Base-by-base conservation (phyloP, 176 grass and related monocot species). In the Canna indica region DNA sequence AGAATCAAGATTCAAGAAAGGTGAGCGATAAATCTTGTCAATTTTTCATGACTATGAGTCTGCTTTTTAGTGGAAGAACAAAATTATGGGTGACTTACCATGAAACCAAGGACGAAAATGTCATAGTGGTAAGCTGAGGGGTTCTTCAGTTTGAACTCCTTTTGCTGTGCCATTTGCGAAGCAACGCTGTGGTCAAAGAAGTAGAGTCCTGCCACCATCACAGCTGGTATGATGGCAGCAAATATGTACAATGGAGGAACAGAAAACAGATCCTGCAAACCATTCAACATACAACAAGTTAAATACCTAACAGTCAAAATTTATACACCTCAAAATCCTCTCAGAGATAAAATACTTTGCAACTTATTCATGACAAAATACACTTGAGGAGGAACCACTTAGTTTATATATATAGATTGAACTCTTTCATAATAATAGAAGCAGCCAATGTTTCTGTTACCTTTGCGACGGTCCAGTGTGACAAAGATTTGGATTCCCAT, bases 141-240 rank as follows among this genome's bases (percentile, higher is more conserved):
- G 28, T 90, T 99, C 70, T 90, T 90, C 75, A 99, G 80, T 85
- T 99, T 99, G 52, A 90, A 99, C 35, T 99, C 89, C 52, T 90
- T 88, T 69, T 99, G 94, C 70, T 99, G 94, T 36, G 94, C 94
- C 82, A 99, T 68, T 61, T 93, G 90, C 33, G 94, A 90, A 80
- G 94, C 89, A 41, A 99, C 94, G 24, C 86, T 86, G 48, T 99
- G 94, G 71, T 99, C 94, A 73, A 99, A 99, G 81, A 99, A 99
- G 75, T 93, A 99, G 54, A 99, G 84, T 32, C 94, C 94, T 28
- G 94, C 75, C 58, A 99, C 84, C 94, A 99, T 99, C 75, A 85
- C 32, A 58, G 94, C 90, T 64, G 94, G 94, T 60, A 99, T 28
- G 57, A 93, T 81, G 65, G 94, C 94, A 7, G 82, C 82, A 71